These are phyloP conservation scores for Penicillium sp. DNA, from an alignment of 2,329 filamentous ascomycete species.

Conservation along the genomic window DNA sequence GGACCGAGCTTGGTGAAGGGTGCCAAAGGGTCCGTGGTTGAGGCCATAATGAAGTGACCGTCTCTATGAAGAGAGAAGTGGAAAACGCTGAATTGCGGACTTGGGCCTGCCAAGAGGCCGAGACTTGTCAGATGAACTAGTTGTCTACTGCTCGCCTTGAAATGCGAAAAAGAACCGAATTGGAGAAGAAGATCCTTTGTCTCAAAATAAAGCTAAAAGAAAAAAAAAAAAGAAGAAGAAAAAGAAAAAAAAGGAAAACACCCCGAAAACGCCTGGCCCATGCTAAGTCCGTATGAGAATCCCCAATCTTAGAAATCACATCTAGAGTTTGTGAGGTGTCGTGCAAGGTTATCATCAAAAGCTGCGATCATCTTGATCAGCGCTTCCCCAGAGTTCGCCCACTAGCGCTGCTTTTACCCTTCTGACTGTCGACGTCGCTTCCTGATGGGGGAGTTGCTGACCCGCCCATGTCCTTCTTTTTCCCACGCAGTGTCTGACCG, in stretches of 20 bases:
- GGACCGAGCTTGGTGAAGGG: constrained; percentile 36
- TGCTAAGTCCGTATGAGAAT: constrained; percentile 23
- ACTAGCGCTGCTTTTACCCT: constrained; percentile 17
- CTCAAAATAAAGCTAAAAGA: not conserved
- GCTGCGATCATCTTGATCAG: constrained; percentile 5
- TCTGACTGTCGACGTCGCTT: constrained; percentile 30
- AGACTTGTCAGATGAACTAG: not conserved
- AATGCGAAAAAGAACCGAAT: not conserved
- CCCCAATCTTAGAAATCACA: constrained; percentile 8
- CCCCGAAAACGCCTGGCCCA: constrained; percentile 25
- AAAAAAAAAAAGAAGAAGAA: not conserved
- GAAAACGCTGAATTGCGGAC: not conserved
- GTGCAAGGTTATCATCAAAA: constrained; percentile 6
- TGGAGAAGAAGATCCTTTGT: not conserved
- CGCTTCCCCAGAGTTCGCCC: constrained; percentile 22
- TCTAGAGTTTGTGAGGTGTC: constrained; percentile 12
- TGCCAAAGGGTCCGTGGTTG: constrained; percentile 16
- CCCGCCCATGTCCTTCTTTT: constrained; percentile 58
- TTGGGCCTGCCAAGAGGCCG: constrained; percentile 9
- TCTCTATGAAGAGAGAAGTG: not conserved
- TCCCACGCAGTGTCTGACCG: constrained; percentile 73
- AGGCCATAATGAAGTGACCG: constrained; percentile 5
- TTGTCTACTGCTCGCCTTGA: not conserved
- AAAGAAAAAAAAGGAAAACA: constrained; percentile 1
- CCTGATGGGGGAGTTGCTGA: constrained; percentile 36